phyloP scores from a whole-genome alignment of 352 stramenopile species.

The Thalassiosira ordinaria region DNA sequence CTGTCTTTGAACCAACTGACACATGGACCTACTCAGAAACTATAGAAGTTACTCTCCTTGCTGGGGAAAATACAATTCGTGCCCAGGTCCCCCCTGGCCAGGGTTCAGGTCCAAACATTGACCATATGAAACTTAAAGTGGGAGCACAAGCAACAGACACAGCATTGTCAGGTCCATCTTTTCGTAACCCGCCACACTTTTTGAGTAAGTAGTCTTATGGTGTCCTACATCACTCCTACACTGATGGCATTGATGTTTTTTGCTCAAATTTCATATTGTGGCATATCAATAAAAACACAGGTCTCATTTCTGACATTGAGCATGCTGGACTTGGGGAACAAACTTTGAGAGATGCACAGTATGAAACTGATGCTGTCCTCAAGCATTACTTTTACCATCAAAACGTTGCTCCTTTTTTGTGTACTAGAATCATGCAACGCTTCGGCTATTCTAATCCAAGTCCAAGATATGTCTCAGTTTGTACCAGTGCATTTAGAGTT shows the following conservation, averaged over 20 bases:
- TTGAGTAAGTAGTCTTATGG: slow-evolving; percentile 47
- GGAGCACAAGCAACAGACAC: slow-evolving; percentile 22
- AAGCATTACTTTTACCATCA: no score
- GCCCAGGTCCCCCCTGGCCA: slow-evolving; percentile 34
- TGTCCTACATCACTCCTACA: no score
- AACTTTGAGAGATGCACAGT: no score
- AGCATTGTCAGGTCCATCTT: no score
- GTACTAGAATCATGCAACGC: no score
- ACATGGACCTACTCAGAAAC: slow-evolving; percentile 25
- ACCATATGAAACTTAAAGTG: slow-evolving; percentile 55
- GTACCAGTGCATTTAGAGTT: no score
- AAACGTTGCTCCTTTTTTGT: no score
- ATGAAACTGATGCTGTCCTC: no score
- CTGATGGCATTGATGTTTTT: no score
- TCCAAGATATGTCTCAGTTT: no score
- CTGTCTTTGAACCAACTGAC: slow-evolving; percentile 35
- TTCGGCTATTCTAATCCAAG: no score
- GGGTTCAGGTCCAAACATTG: slow-evolving; percentile 47
- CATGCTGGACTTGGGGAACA: slow-evolving; percentile 30
- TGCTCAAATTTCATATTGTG: background rate
- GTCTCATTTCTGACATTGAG: slow-evolving; percentile 1
- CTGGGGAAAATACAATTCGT: slow-evolving; percentile 44
- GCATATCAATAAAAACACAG: background rate
- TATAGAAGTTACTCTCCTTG: slow-evolving; percentile 30
- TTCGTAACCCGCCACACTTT: slow-evolving; percentile 67